Conservation (phyloP, 768 basidiomycete species). For the Podaxis mareebaensis region DNA sequence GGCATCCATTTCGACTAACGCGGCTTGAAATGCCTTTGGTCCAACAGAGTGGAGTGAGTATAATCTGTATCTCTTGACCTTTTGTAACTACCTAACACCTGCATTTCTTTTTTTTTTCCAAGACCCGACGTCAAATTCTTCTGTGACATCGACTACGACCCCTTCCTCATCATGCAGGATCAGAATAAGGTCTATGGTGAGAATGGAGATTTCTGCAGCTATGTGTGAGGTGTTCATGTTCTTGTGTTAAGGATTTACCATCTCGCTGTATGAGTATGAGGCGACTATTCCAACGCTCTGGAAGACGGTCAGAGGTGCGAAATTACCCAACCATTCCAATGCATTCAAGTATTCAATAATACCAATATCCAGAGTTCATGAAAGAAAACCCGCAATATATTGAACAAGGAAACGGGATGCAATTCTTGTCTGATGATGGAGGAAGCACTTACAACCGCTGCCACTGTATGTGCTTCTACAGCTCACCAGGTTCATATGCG, state of each 20-base stretch:
- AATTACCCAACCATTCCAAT: slow-evolving; percentile 13
- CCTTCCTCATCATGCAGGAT: slow-evolving; percentile 87
- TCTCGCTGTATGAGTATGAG: slow-evolving; percentile 81
- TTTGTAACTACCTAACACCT: slow-evolving; percentile 6
- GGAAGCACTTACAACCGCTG: slow-evolving; percentile 76
- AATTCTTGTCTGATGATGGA: slow-evolving; percentile 77
- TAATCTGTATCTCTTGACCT: neutral
- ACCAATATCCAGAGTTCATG: slow-evolving; percentile 64
- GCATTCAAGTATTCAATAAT: neutral
- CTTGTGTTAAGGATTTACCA: slow-evolving; percentile 62
- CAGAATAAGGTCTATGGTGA: slow-evolving; percentile 81
- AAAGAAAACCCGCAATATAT: slow-evolving; percentile 59
- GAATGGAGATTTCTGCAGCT: slow-evolving; percentile 13
- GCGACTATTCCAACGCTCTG: slow-evolving; percentile 88
- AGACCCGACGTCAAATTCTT: slow-evolving; percentile 87
- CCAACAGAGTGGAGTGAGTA: slow-evolving; percentile 47
- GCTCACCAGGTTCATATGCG: neutral
- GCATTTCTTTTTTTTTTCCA: neutral
- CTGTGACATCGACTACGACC: slow-evolving; percentile 86
- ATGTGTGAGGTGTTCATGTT: slow-evolving; percentile 19
- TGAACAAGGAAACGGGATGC: slow-evolving; percentile 72
- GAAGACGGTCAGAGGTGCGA: slow-evolving; percentile 68
- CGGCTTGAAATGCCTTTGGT: slow-evolving; percentile 3
- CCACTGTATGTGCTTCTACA: slow-evolving; percentile 50
- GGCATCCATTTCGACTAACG: neutral